Evolutionary conservation across 2,329 filamentous ascomycete genomes (phyloP).

Genomic region (Trichoderma oligosporum): DNA sequence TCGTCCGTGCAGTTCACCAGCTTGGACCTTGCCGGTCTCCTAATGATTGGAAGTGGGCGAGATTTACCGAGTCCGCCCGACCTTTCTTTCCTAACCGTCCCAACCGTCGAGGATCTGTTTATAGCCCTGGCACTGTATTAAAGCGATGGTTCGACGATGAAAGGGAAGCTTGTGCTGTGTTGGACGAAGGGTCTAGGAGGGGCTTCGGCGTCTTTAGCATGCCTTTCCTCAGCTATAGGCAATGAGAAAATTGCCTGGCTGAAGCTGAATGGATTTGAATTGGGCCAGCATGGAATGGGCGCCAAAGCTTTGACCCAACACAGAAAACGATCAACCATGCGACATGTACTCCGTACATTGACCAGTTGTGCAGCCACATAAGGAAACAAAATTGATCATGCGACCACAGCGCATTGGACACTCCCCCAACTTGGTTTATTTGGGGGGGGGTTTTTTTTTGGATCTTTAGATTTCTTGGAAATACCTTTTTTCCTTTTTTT

Average conservation of each 20-base stretch:
- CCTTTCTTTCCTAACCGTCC: slow-evolving; percentile 25
- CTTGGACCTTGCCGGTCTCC: slow-evolving; percentile 25
- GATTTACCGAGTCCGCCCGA: slow-evolving; percentile 25
- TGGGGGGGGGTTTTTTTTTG: too few relatives aligned
- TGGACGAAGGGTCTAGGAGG: background rate
- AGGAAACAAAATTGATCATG: background rate
- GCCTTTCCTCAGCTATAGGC: background rate
- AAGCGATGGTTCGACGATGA: slow-evolving; percentile 21
- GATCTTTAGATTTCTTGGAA: background rate
- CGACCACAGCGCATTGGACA: background rate
- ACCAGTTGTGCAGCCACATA: background rate
- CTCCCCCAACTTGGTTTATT: too few relatives aligned
- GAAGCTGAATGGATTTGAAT: background rate
- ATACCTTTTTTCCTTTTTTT: background rate
- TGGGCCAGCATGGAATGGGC: background rate
- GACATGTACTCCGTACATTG: background rate
- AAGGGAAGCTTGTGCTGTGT: slow-evolving; percentile 1
- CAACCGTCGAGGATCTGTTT: slow-evolving; percentile 23
- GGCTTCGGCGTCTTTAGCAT: background rate
- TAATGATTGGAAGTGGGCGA: slow-evolving; percentile 28
- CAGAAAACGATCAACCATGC: background rate
- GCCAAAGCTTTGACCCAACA: background rate
- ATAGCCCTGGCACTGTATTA: slow-evolving; percentile 21
- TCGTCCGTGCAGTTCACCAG: slow-evolving; percentile 24
- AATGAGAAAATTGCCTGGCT: background rate